A percentile compares a stretch with the other conserved stretches of the same genome.
Evolutionary conservation across 176 grass and related monocot genomes (phyloP).

Genomic region (Zoysia japonica): DNA sequence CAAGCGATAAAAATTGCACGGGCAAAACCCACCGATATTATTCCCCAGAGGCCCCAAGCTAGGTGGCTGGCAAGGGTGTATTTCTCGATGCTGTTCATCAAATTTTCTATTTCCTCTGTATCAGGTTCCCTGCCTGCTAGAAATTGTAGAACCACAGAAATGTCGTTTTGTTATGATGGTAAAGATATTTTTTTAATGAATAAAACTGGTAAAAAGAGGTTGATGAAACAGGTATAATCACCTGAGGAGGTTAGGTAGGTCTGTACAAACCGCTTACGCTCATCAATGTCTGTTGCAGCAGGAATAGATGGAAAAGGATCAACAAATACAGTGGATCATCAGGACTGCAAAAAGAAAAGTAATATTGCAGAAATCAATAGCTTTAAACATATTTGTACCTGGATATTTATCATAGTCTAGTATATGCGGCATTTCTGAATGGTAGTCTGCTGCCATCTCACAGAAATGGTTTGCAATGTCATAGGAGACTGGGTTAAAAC

Average conservation of each 20-base stretch:
- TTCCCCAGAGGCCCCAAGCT: constrained; percentile 90
- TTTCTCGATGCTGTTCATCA: constrained; percentile 71
- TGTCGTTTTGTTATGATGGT: not conserved
- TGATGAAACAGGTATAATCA: constrained; percentile 30
- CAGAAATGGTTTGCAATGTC: constrained; percentile 98
- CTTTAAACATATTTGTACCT: constrained; percentile 44
- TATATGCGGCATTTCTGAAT: constrained; percentile 75
- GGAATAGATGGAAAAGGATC: constrained; percentile 1
- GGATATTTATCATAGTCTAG: constrained; percentile 89
- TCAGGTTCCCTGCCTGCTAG: constrained; percentile 65
- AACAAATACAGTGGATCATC: not conserved
- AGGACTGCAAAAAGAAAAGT: not conserved
- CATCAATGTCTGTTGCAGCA: constrained; percentile 55
- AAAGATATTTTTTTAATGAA: not conserved
- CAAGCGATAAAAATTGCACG: not conserved
- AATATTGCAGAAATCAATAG: not conserved
- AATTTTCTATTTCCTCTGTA: constrained; percentile 49
- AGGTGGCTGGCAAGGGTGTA: constrained; percentile 82
- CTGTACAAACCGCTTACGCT: constrained; percentile 71
- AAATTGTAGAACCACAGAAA: constrained; percentile 33
- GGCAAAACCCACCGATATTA: constrained; percentile 74
- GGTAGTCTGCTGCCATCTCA: constrained; percentile 95
- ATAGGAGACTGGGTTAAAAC: constrained; percentile 85
- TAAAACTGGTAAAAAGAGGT: not conserved
- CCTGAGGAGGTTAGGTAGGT: constrained; percentile 68